Conservation (phyloP, 139 green algal species). For the Micromonas pusilla region DNA sequence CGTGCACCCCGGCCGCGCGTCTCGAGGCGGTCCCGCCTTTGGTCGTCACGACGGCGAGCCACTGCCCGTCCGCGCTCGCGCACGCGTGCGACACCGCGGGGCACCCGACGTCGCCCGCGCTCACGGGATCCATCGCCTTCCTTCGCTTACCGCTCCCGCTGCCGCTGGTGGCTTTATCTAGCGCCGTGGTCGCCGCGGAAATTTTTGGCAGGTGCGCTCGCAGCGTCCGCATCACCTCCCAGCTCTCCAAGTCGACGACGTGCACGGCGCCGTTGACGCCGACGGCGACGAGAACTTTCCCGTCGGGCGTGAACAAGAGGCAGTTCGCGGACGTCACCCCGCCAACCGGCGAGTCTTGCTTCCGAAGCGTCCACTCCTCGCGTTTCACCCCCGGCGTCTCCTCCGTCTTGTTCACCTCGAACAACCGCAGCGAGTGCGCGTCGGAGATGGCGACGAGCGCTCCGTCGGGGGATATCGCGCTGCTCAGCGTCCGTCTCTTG, state of each 20-base stretch:
- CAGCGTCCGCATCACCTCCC: constrained; percentile 23
- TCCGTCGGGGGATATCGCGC: constrained; percentile 61
- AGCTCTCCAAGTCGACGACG: constrained; percentile 33
- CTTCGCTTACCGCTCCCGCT: not conserved
- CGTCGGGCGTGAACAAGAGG: constrained; percentile 47
- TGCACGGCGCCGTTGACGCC: constrained; percentile 41
- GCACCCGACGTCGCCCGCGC: not conserved
- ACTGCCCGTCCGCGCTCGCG: constrained; percentile 38
- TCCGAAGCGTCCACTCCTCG: constrained; percentile 4
- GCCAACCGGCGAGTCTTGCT: constrained; percentile 7
- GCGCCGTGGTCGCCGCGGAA: constrained; percentile 15
- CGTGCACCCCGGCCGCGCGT: not conserved
- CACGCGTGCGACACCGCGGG: constrained; percentile 38
- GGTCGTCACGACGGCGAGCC: constrained; percentile 23
- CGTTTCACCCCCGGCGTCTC: constrained; percentile 34
- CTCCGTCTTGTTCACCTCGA: constrained; percentile 39
- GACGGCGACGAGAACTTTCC: constrained; percentile 40
- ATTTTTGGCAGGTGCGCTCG: constrained; percentile 39
- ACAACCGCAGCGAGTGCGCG: constrained; percentile 39
- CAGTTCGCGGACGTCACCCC: constrained; percentile 35
- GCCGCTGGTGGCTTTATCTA: constrained; percentile 24
- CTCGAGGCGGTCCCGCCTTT: not conserved
- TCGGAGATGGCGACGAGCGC: constrained; percentile 54
- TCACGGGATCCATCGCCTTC: not conserved
- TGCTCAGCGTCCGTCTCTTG: constrained; percentile 36